These are phyloP conservation scores for Moricandia arvensis DNA, from an alignment of 345 rosid species.

Conservation along the genomic window DNA sequence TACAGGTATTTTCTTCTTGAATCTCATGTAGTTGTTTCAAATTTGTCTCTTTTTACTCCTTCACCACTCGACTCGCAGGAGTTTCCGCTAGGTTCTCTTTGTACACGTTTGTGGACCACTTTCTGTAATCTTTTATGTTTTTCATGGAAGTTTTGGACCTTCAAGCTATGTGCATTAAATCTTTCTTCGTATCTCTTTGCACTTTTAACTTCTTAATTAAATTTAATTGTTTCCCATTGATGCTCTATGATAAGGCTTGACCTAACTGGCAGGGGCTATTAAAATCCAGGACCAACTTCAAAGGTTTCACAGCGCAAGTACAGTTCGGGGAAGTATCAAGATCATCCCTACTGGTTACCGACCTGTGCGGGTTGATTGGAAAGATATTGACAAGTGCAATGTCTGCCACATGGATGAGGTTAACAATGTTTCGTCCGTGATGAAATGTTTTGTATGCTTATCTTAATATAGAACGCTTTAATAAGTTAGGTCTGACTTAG, in stretches of 20 bases:
- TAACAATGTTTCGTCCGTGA: constrained; percentile 7
- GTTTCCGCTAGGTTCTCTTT: constrained; percentile 7
- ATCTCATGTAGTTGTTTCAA: constrained; percentile 7
- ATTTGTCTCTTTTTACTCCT: not conserved
- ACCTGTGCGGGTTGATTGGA: constrained; percentile 95
- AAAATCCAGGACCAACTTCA: constrained; percentile 53
- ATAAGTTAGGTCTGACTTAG: not conserved
- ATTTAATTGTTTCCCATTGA: not conserved
- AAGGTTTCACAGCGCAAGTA: constrained; percentile 46
- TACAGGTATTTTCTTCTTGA: constrained; percentile 58
- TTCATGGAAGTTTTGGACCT: constrained; percentile 8
- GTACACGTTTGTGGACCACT: not conserved
- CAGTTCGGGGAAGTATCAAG: constrained; percentile 53
- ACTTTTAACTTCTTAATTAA: not conserved
- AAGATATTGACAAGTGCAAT: constrained; percentile 94
- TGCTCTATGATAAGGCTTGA: constrained; percentile 29
- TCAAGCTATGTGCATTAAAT: constrained; percentile 8
- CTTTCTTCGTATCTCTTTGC: constrained; percentile 7
- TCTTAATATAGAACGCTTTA: not conserved
- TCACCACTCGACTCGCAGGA: not conserved
- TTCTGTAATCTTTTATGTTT: not conserved
- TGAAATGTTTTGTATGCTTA: constrained; percentile 11
- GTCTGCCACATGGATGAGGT: constrained; percentile 99
- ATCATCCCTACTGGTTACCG: constrained; percentile 76
- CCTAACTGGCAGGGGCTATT: constrained; percentile 56